These are phyloP conservation scores for Candida andamanensis DNA, from an alignment of 805 yeast genomes.

Conservation along the genomic window DNA sequence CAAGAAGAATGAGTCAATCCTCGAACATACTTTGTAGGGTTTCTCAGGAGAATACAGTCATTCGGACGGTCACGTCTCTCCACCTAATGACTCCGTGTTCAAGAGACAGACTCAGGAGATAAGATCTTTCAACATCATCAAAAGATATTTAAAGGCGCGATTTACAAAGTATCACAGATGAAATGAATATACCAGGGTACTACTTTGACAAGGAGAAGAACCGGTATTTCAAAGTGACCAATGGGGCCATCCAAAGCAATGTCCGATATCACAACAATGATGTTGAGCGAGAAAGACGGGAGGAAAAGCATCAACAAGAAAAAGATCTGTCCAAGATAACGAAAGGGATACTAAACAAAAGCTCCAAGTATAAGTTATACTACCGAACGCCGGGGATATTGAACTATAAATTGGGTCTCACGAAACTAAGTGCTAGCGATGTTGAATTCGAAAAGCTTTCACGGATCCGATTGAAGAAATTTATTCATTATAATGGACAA, in stretches of 20 bases:
- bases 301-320: constrained; percentile 3
- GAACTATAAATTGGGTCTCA: constrained; percentile 10
- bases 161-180: too few relatives aligned
- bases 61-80: too few relatives aligned
- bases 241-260: constrained; percentile 17
- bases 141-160: too few relatives aligned
- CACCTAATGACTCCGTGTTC: too few relatives aligned
- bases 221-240: constrained; percentile 28
- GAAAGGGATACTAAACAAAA: constrained; percentile 4
- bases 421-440: constrained; percentile 2
- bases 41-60: too few relatives aligned
- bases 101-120: too few relatives aligned
- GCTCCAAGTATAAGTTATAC: constrained; percentile 5
- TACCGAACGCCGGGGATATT: constrained; percentile 4
- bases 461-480: constrained; percentile 1
- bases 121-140: too few relatives aligned
- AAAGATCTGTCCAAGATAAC: background rate
- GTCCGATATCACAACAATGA: constrained; percentile 24
- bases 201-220: constrained; percentile 23
- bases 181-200: constrained; percentile 27
- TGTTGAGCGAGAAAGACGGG: constrained; percentile 20
- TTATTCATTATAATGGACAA: constrained; percentile 3
- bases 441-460: constrained; percentile 10
- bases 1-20: too few relatives aligned
- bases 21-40: too few relatives aligned